Percentiles rank a stretch among this genome's conserved stretches.
These are phyloP conservation scores for Stylosanthes scabra DNA, from an alignment of 331 rosid species.

Conservation along the genomic window DNA sequence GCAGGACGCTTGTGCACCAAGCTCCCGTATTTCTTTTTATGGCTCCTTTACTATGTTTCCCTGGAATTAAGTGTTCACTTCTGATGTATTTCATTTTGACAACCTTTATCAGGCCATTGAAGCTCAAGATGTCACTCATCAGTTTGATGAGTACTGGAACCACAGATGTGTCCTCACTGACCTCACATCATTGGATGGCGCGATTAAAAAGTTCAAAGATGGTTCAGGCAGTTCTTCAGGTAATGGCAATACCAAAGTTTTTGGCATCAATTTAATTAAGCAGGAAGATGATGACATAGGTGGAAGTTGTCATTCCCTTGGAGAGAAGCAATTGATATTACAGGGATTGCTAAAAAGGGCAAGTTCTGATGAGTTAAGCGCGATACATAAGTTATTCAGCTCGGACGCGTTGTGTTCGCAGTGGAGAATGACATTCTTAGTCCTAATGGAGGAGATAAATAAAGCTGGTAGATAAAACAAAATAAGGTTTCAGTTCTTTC, in stretches of 20 bases:
- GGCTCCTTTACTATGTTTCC: slow-evolving; percentile 8
- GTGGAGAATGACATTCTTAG: slow-evolving; percentile 53
- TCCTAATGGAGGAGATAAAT: slow-evolving; percentile 63
- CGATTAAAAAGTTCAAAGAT: slow-evolving; percentile 34
- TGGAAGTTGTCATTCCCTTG: slow-evolving; percentile 39
- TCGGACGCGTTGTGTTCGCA: slow-evolving; percentile 46
- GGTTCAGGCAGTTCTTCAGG: slow-evolving; percentile 46
- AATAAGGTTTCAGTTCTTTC: slow-evolving; percentile 58
- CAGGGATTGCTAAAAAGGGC: slow-evolving; percentile 57
- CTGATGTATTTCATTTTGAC: slow-evolving; percentile 21
- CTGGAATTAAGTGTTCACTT: slow-evolving; percentile 26
- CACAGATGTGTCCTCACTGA: slow-evolving; percentile 45
- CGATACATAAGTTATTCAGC: slow-evolving; percentile 55
- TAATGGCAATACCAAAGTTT: slow-evolving; percentile 43
- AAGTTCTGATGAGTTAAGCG: slow-evolving; percentile 61
- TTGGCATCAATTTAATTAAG: slow-evolving; percentile 53
- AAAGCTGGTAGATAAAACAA: slow-evolving; percentile 52
- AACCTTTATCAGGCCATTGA: slow-evolving; percentile 70
- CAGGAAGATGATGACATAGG: slow-evolving; percentile 35
- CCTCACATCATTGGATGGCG: slow-evolving; percentile 33
- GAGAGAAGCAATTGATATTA: slow-evolving; percentile 49
- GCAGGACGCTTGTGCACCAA: too few species aligned
- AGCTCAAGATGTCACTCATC: slow-evolving; percentile 75
- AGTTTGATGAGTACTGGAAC: slow-evolving; percentile 84
- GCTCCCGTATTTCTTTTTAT: not conserved